Evolutionary conservation across 352 stramenopile genomes (phyloP).

Genomic region (Globisporangium carolinianum): DNA sequence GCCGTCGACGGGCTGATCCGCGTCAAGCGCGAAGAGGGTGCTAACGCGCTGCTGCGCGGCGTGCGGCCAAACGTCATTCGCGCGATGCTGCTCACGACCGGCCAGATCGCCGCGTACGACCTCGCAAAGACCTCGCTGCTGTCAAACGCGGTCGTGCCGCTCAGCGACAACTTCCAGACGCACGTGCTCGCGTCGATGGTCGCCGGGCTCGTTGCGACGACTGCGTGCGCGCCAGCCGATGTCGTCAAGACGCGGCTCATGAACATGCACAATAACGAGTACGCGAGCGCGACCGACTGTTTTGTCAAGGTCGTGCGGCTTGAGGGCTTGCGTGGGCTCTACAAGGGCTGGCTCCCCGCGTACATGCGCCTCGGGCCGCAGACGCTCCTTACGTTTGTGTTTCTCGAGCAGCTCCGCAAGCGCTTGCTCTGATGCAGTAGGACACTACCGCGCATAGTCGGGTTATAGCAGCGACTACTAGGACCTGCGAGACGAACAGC

Average conservation of each 20-base stretch:
- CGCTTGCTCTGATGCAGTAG: constrained; percentile 35
- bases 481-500: too few relatives aligned
- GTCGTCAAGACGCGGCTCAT: constrained; percentile 82
- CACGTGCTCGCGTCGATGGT: constrained; percentile 74
- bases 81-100: constrained; percentile 76
- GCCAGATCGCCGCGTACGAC: constrained; percentile 81
- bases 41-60: constrained; percentile 51
- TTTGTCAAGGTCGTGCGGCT: constrained; percentile 74
- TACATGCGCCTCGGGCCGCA: constrained; percentile 82
- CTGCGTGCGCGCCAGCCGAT: constrained; percentile 67
- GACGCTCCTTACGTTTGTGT: constrained; percentile 84
- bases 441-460: too few relatives aligned
- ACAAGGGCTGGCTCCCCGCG: constrained; percentile 77
- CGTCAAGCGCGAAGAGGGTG: constrained; percentile 60
- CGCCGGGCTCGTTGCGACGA: constrained; percentile 70
- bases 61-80: constrained; percentile 82
- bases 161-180: constrained; percentile 65
- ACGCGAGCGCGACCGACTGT: constrained; percentile 74
- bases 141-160: constrained; percentile 26
- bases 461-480: too few relatives aligned
- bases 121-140: constrained; percentile 58
- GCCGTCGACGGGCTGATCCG: constrained; percentile 63
- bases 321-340: constrained; percentile 69
- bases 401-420: constrained; percentile 72
- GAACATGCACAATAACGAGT: constrained; percentile 80